Base-by-base conservation (phyloP, 2,329 filamentous ascomycete species). In the Fusarium longipes region DNA sequence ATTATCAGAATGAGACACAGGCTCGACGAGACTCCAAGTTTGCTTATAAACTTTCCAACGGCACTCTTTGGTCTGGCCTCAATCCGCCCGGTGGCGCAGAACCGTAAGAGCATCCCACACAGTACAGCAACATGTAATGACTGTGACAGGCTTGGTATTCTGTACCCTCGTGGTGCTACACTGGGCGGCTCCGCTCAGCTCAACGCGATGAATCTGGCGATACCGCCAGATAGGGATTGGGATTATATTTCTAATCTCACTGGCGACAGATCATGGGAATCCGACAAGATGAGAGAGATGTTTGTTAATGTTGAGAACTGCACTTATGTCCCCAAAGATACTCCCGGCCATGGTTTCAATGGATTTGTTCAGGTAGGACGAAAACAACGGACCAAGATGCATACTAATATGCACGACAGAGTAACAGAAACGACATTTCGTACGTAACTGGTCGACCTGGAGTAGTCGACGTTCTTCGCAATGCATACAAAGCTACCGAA, bases 271-370 rank as follows among this genome's bases (percentile, higher is more conserved):
- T 77, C 78, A 0, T 84, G 81, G 82, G 67, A 73, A 0, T 75
- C 79, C 3, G 62, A 71, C 1, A 77, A 79, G 27, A 83, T 83
- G 78, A 74, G 78, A 6, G 52, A 77, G 18, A 75, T 81, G 51
- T 82, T 82, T 47, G 58, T 73, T 11, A 72, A 75, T 8, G 69
- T 84, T 14, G 82, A 84, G 64, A 76, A 78, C 29, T 80, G 80
- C 62, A 77, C 79, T 36, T 82, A 83, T 47, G 69, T 77, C 1
- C 67, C 77, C 0, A 64, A 71, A 2, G 76, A 73, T 2, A 75
- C 76, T 2, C 63, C 75, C 0, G 81, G 80, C 1, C 81, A 82
- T 47, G 81, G 81, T 12, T 82, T 79, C 49, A 57, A 76, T 39
- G 81, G 81, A 1, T 81, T 73, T 64, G 70, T 83, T 42, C 66